Evolutionary conservation across 2,329 filamentous ascomycete species (phyloP).

Genomic region (Colletotrichum sansevieriae): DNA sequence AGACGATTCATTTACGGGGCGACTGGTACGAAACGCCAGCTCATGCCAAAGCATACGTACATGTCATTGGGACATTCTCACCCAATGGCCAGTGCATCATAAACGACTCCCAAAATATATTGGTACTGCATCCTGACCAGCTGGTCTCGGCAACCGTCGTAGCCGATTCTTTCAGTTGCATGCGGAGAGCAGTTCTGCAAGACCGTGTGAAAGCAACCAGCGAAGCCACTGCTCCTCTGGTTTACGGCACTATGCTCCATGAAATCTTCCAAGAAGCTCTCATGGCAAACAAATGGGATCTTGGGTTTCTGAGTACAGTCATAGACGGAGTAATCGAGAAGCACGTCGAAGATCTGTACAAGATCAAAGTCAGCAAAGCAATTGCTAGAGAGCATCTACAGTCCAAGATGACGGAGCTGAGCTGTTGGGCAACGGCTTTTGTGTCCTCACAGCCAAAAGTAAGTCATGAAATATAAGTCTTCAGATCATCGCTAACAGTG

Average conservation of each 20-base stretch:
- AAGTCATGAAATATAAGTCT: conserved; percentile 44
- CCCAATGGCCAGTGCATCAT: conserved; percentile 80
- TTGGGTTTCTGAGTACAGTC: conserved; percentile 72
- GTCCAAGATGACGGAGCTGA: conserved; percentile 85
- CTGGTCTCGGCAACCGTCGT: conserved; percentile 95
- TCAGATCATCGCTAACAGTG: conserved; percentile 47
- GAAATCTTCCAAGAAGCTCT: conserved; percentile 95
- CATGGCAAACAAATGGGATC: conserved; percentile 84
- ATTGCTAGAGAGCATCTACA: conserved; percentile 84
- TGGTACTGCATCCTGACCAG: conserved; percentile 95
- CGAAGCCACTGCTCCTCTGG: conserved; percentile 81
- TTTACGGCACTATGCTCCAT: conserved; percentile 94
- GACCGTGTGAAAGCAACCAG: conserved; percentile 94
- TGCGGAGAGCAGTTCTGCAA: conserved; percentile 90
- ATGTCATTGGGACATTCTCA: conserved; percentile 86
- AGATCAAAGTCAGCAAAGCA: conserved; percentile 80
- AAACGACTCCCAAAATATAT: conserved; percentile 84
- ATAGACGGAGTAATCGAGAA: conserved; percentile 78
- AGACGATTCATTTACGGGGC: conserved; percentile 81
- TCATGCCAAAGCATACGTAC: conserved; percentile 80
- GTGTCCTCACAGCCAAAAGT: conserved; percentile 78
- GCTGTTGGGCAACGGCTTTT: conserved; percentile 86
- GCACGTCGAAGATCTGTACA: conserved; percentile 90
- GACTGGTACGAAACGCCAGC: conserved; percentile 89
- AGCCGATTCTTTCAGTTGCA: conserved; percentile 95